Evolutionary conservation across 768 basidiomycete genomes (phyloP), one percentile per base, ranked within the genome.

Genomic region (Rhizopogon vinicolor): DNA sequence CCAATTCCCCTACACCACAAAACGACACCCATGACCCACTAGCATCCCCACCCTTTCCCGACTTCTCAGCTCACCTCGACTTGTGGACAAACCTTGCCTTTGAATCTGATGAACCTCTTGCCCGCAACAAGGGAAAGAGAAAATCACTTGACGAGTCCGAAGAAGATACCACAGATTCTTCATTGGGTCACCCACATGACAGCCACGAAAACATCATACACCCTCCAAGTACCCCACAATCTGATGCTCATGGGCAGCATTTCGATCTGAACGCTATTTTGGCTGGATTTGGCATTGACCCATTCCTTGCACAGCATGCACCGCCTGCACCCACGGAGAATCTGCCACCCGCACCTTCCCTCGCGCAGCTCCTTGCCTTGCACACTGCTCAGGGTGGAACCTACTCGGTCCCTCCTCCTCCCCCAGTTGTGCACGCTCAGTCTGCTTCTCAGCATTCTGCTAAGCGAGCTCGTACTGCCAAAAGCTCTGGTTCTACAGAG

Each of bases 61-160:
- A 93, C 71, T 77, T 92, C 53, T 77, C 78, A 18, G 85, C 89
- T 0, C 89, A 89, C 67, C 84, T 91, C 52, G 86, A 87, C 68
- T 75, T 93, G 52, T 93, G 92, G 92, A 87, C 89, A 13, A 85
- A 89, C 69, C 77, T 93, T 54, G 71, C 84, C 7, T 93, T 93
- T 65, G 84, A 91, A 56, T 44, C 35, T 2, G 89, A 91, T 63
- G 91, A 91, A 44, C 76, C 79, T 18, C 72, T 83, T n/a, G 62
- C 77, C 43, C 63, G 60, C 37, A 39, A 63, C n/a, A 68, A 68
- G 41, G 64, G 65, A 28, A 75, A 72, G 55, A 72, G 71, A 49
- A 67, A 64, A 56, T 71, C 69, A 49, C 44, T 63, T 6, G 63
- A 69, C 25, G 68, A 65, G 18, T 68, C 75, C 3, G 78, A 79